Percentiles rank a stretch among this genome's conserved stretches.
Evolutionary conservation across 2,329 filamentous ascomycete species (phyloP).

Genomic region (Amphichorda felina): DNA sequence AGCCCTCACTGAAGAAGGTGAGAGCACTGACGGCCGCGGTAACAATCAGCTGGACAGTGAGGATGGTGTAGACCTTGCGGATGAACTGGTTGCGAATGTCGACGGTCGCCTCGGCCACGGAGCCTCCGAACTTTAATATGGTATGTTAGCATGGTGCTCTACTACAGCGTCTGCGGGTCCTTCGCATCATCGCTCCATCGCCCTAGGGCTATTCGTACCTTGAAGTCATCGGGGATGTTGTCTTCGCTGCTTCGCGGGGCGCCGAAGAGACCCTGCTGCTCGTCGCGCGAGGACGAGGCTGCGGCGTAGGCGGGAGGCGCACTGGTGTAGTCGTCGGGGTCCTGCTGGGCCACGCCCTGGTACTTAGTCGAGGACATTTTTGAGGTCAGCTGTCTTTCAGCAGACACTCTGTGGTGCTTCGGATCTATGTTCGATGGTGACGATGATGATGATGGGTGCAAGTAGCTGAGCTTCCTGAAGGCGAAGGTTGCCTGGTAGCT

Average conservation of each 20-base stretch:
- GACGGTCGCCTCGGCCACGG: constrained; percentile 83
- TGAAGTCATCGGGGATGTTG: constrained; percentile 95
- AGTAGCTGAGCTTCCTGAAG: too few species aligned
- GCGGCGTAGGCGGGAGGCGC: constrained; percentile 69
- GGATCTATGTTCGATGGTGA: background rate
- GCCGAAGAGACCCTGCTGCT: constrained; percentile 48
- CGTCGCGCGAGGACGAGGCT: constrained; percentile 43
- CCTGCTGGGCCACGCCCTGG: constrained; percentile 69
- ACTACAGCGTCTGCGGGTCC: background rate
- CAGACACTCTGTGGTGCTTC: background rate
- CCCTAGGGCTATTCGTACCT: too few species aligned
- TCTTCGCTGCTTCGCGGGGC: constrained; percentile 71
- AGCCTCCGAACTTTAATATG: constrained; percentile 64
- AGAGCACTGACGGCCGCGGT: constrained; percentile 72
- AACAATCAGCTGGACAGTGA: constrained; percentile 85
- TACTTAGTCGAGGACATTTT: constrained; percentile 72
- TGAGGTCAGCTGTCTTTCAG: background rate
- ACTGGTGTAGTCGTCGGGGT: constrained; percentile 72
- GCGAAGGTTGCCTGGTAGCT: background rate
- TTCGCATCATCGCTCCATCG: too few species aligned
- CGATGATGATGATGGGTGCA: too few species aligned
- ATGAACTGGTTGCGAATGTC: constrained; percentile 96
- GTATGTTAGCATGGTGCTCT: constrained; percentile 1
- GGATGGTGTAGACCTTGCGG: constrained; percentile 94
- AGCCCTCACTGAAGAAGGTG: constrained; percentile 71